phyloP scores from a whole-genome alignment of 2,329 filamentous ascomycete species.

The Apiospora phragmitis region DNA sequence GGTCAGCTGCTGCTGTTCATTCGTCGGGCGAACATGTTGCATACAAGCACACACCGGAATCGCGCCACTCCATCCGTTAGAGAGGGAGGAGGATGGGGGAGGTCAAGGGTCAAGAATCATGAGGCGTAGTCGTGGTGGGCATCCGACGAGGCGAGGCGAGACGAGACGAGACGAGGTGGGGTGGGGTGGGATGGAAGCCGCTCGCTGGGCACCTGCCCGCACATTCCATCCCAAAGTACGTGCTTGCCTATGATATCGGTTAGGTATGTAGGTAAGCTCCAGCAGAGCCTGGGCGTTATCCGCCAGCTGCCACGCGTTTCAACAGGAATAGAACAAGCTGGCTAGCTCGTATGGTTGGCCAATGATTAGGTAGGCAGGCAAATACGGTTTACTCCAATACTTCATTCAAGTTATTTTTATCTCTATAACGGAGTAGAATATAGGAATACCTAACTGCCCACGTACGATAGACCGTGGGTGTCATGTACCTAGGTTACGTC shows the following conservation, averaged over 20 bases:
- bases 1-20: neutral
- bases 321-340: neutral
- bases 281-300: neutral
- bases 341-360: neutral
- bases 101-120: neutral
- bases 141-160: neutral
- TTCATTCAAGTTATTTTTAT: too few relatives aligned
- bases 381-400: too few relatives aligned
- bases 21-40: neutral
- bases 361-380: neutral
- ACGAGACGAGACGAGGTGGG: neutral
- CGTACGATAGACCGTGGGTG: too few relatives aligned
- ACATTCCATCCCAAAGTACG: neutral
- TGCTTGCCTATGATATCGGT: neutral
- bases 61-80: neutral
- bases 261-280: neutral
- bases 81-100: neutral
- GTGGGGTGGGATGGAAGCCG: neutral
- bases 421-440: too few relatives aligned
- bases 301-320: neutral
- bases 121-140: neutral
- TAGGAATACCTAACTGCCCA: too few relatives aligned
- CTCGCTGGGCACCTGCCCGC: too few relatives aligned
- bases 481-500: too few relatives aligned
- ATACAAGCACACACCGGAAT: neutral